Percentiles rank a stretch among this genome's conserved stretches.
phyloP scores from a whole-genome alignment of 768 basidiomycete species.

The Pisolithus marmoratus region DNA sequence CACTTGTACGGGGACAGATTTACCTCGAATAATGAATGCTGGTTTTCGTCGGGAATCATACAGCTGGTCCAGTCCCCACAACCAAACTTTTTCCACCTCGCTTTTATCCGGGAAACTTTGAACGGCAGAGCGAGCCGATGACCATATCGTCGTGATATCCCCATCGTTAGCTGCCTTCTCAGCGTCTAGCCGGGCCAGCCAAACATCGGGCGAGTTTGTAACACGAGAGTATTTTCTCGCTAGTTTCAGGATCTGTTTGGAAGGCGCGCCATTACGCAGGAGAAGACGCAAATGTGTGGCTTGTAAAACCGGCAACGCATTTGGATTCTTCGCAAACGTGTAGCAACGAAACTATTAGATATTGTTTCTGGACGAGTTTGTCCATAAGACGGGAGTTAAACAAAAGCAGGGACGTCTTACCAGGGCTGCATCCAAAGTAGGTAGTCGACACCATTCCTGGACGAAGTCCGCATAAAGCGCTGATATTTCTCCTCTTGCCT shows the following conservation, averaged over 20 bases:
- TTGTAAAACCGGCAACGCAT: slow-evolving; percentile 26
- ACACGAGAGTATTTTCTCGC: slow-evolving; percentile 44
- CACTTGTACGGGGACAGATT: not conserved
- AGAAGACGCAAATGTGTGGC: slow-evolving; percentile 34
- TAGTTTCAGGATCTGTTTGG: slow-evolving; percentile 31
- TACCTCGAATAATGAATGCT: slow-evolving; percentile 31
- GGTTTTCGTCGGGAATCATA: slow-evolving; percentile 11
- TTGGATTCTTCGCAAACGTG: slow-evolving; percentile 22
- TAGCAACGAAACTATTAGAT: slow-evolving; percentile 45
- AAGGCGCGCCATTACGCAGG: slow-evolving; percentile 16
- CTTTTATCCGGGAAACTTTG: slow-evolving; percentile 12
- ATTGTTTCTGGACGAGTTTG: slow-evolving; percentile 39
- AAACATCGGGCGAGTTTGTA: slow-evolving; percentile 38
- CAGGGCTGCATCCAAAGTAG: slow-evolving; percentile 25
- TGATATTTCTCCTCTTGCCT: slow-evolving; percentile 24
- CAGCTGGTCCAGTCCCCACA: slow-evolving; percentile 43
- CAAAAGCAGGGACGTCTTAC: slow-evolving; percentile 22
- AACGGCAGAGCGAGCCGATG: slow-evolving; percentile 38
- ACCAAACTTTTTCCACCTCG: slow-evolving; percentile 41
- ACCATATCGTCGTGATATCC: slow-evolving; percentile 34
- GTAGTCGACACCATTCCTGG: slow-evolving; percentile 39
- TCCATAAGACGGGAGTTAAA: not conserved
- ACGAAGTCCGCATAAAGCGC: slow-evolving; percentile 41
- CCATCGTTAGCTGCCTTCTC: slow-evolving; percentile 29
- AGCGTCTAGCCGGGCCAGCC: slow-evolving; percentile 46